phyloP scores from a whole-genome alignment of 768 basidiomycete genomes.

The Mycena chlorophos region DNA sequence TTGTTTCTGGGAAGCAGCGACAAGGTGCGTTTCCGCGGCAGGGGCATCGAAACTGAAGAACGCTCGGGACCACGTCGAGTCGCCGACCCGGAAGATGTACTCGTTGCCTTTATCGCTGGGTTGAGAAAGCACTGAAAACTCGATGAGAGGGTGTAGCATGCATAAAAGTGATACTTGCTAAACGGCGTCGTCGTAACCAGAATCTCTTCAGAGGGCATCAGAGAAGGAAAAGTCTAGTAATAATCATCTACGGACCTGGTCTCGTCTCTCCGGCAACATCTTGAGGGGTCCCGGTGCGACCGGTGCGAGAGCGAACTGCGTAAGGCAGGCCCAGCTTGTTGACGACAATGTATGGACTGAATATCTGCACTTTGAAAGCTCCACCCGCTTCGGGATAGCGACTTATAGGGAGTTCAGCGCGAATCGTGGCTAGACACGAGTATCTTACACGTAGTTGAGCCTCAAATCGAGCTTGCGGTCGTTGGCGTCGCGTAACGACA shows the following conservation, averaged over 20 bases:
- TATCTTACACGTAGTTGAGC: constrained; percentile 85
- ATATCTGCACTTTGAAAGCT: constrained; percentile 95
- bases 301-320: constrained; percentile 63
- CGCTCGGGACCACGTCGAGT: constrained; percentile 90
- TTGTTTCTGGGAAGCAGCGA: constrained; percentile 62
- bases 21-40: constrained; percentile 82
- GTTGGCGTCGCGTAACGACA: constrained; percentile 70
- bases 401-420: background rate
- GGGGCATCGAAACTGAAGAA: constrained; percentile 91
- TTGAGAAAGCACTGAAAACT: constrained; percentile 79
- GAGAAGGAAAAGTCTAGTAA: constrained; percentile 22
- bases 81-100: constrained; percentile 74
- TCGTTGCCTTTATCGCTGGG: constrained; percentile 78
- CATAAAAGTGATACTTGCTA: constrained; percentile 52
- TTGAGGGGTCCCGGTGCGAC: constrained; percentile 61
- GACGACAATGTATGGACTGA: constrained; percentile 83
- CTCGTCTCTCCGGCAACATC: constrained; percentile 84
- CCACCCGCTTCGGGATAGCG: constrained; percentile 89
- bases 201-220: constrained; percentile 36
- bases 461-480: constrained; percentile 78
- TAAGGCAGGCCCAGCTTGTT: constrained; percentile 94
- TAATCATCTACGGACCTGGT: constrained; percentile 45
- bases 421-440: background rate
- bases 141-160: background rate
- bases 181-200: constrained; percentile 69